These are phyloP conservation scores for Serendipita sp. DNA, from an alignment of 768 basidiomycete species.

Conservation along the genomic window DNA sequence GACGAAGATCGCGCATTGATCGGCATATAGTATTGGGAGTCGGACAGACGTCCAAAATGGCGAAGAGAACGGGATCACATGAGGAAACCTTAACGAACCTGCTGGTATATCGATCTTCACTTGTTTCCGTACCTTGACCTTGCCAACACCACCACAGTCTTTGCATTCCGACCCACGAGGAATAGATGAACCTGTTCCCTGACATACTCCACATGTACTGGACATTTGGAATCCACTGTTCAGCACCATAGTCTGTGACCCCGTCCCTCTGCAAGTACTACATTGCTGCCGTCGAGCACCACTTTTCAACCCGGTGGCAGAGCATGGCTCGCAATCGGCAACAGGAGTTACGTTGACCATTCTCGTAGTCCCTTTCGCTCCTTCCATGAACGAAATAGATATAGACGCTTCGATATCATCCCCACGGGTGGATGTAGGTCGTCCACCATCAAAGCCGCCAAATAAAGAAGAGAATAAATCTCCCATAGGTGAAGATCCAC, in stretches of 20 bases:
- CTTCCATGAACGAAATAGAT: conserved; percentile 75
- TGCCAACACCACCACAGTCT: conserved; percentile 72
- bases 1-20: background rate
- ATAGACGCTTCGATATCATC: conserved; percentile 69
- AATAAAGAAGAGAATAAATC: conserved; percentile 84
- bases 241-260: conserved; percentile 76
- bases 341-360: conserved; percentile 67
- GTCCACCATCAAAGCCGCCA: conserved; percentile 27
- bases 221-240: conserved; percentile 95
- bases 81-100: conserved; percentile 32
- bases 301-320: conserved; percentile 70
- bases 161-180: conserved; percentile 66
- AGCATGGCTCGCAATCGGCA: conserved; percentile 68
- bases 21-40: no score
- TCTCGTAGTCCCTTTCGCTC: conserved; percentile 76
- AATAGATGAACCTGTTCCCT: conserved; percentile 64
- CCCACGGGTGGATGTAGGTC: conserved; percentile 29
- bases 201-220: conserved; percentile 70
- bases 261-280: conserved; percentile 66
- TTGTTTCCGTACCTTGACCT: conserved; percentile 62
- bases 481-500: conserved; percentile 24
- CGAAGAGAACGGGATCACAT: no score
- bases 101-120: conserved; percentile 74
- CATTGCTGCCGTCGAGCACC: conserved; percentile 76
- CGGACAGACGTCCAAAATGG: no score